A percentile compares a stretch with the other conserved stretches of the same genome.
phyloP scores from a whole-genome alignment of 208 protist genomes.

The Acanthamoeba triangularis region DNA sequence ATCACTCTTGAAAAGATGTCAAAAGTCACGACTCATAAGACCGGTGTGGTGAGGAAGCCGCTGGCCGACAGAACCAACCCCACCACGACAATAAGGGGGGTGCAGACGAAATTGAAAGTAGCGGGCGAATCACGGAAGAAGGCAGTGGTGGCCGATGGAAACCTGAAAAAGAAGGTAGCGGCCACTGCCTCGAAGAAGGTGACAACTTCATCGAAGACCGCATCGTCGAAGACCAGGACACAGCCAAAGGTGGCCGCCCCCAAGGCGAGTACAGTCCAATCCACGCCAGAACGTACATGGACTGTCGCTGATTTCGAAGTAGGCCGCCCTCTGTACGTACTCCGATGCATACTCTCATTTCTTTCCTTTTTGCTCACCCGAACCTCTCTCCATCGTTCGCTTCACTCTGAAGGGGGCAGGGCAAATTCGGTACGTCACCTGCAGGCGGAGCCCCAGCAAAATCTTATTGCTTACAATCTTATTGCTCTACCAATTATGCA shows the following conservation, averaged over 20 bases:
- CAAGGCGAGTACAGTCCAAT: background rate
- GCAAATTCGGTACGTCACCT: slow-evolving; percentile 15
- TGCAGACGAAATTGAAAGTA: background rate
- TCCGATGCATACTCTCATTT: slow-evolving; percentile 70
- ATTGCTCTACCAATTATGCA: background rate
- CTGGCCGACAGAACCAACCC: background rate
- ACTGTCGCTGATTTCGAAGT: slow-evolving; percentile 95
- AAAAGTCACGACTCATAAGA: background rate
- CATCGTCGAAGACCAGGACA: background rate
- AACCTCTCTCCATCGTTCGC: background rate
- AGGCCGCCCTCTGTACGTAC: slow-evolving; percentile 96
- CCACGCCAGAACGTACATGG: background rate
- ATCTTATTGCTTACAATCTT: background rate
- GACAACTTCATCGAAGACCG: background rate
- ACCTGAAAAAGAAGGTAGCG: background rate
- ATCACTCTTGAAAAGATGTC: background rate
- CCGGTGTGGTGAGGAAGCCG: background rate
- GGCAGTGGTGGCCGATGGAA: background rate
- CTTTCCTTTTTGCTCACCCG: background rate
- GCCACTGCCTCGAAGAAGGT: background rate
- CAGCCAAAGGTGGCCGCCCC: background rate
- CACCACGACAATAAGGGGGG: background rate
- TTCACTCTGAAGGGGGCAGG: background rate
- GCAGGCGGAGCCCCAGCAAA: background rate
- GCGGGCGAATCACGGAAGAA: background rate